Base-by-base conservation (phyloP, 208 protist species). In the Acanthamoeba sp. region DNA sequence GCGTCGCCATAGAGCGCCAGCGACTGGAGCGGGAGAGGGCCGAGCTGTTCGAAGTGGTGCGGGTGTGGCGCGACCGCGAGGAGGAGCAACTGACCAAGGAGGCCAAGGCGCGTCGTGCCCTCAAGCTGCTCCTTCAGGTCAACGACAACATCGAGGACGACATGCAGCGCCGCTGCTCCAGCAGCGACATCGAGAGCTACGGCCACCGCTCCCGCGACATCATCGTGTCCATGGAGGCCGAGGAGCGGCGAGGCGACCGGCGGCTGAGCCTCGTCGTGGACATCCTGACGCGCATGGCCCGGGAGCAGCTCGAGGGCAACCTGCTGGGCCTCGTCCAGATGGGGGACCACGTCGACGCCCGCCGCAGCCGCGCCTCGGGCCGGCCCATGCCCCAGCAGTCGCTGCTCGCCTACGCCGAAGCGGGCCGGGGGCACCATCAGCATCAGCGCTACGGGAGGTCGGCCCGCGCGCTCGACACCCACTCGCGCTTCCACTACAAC, bases 271-370 rank as follows among this genome's bases (percentile, higher is more conserved):
- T 78, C 66, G 66, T 78, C 66, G 34, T 42, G 27, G 66, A 78
- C 9, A 32, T 78, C 2, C 66, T 78, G 27, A 78, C 66, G 16
- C 66, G 66, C 36, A 32, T 78, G 66, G 66, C 66, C 34, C 22
- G 66, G n/a, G 66, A 78, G 36, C 66, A 78, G 66, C 66, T 78
- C 32, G 66, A 78, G 66, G 66, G 66, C 24, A 78, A 78, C 36
- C 66, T 78, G 7, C 66, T 78, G 7, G 66, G 24, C 32, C 6
- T 32, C 34, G 7, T 78, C 29, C 29, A 36, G 7, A 20, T 10
- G 62, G 27, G 7, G 27, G 29, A 42, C 1, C 5, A 20, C 16
- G 12, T n/a, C 62, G 32, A 71, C 62, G 16, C 12, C 32, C 14
- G 9, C 29, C 7, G 20, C 45, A 52, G n/a, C 48, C 48, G 16